Conservation (phyloP, 805 yeast genomes). For the Pichia paraexigua region DNA sequence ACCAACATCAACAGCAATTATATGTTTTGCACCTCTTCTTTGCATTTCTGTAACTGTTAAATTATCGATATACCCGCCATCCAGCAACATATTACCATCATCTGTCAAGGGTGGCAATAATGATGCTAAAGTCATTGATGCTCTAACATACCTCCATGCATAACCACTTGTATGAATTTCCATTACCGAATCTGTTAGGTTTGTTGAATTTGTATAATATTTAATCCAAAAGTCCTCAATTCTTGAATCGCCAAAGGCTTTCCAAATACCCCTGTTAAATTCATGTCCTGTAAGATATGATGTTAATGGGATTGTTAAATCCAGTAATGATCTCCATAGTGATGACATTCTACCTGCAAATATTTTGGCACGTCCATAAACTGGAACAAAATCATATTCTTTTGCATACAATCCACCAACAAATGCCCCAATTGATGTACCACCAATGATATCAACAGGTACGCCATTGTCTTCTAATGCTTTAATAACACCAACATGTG, state of each 20-base stretch:
- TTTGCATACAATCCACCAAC: conserved; percentile 93
- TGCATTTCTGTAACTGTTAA: conserved; percentile 91
- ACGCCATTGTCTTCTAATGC: conserved; percentile 89
- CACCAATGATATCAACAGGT: conserved; percentile 91
- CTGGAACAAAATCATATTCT: conserved; percentile 85
- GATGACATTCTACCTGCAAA: conserved; percentile 79
- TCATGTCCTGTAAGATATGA: conserved; percentile 97
- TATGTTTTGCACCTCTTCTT: conserved; percentile 73
- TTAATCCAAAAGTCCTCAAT: conserved; percentile 95
- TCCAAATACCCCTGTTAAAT: conserved; percentile 96
- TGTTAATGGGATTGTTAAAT: conserved; percentile 87
- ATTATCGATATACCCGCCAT: conserved; percentile 95
- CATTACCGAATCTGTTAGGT: conserved; percentile 90
- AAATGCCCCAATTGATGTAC: conserved; percentile 93
- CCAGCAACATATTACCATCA: conserved; percentile 86
- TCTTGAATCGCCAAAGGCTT: conserved; percentile 82
- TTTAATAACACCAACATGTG: conserved; percentile 85
- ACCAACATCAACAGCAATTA: conserved; percentile 94
- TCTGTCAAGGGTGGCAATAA: conserved; percentile 82
- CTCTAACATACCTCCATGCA: conserved; percentile 92
- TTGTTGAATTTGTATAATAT: conserved; percentile 85
- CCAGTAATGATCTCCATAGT: conserved; percentile 76
- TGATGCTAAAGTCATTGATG: conserved; percentile 95
- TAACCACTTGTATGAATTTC: conserved; percentile 89
- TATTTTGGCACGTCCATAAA: conserved; percentile 81